Base-by-base conservation (phyloP, 2,329 filamentous ascomycete species). In the Scedosporium aurantiacum region DNA sequence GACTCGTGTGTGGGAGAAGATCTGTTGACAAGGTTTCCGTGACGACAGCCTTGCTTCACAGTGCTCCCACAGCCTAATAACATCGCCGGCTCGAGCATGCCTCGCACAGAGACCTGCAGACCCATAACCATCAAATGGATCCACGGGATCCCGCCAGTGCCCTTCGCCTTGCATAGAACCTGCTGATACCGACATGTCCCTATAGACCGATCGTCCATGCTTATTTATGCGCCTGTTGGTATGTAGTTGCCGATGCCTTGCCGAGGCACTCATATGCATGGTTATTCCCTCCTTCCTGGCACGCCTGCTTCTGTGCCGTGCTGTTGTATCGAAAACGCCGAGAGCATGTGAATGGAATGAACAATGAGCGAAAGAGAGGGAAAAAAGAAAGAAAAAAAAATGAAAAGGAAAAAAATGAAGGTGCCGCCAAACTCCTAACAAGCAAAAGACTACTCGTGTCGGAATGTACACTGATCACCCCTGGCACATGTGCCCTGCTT, bases 381-480 rank as follows among this genome's bases (percentile, higher is more conserved):
- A 54, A 54, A 5, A 7, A 18, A n/a, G 6, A 12, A 54, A 28
- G 12, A 27, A 54, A 25, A 54, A 54, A 27, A 10, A 18, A 18
- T 7, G 43, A 18, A 18, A 54, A 25, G 47, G 50, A 54, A 25
- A 54, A 21, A 54, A 25, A 54, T 16, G 10, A 14, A 14, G 21
- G 12, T 5, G 18, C 50, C 50, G 50, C 12, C 23, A 18, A 54
- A 23, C 23, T 18, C 23, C 50, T 54, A 23, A 50, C 28, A 28
- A 21, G 7, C 45, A 50, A 28, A 7, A 41, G 21, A 2, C 25
- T 41, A 54, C 47, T 89, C 85, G 68, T 91, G 88, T 61, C 87
- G 80, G 71, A 87, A 91, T 2, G 87, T 90, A 74, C 88, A 90
- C 67, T 85, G 84, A 41, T 87, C 85, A 23, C 88, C 88, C 69